Conservation (phyloP, 1,284 basidiomycete species). For the Boletus sp. region DNA sequence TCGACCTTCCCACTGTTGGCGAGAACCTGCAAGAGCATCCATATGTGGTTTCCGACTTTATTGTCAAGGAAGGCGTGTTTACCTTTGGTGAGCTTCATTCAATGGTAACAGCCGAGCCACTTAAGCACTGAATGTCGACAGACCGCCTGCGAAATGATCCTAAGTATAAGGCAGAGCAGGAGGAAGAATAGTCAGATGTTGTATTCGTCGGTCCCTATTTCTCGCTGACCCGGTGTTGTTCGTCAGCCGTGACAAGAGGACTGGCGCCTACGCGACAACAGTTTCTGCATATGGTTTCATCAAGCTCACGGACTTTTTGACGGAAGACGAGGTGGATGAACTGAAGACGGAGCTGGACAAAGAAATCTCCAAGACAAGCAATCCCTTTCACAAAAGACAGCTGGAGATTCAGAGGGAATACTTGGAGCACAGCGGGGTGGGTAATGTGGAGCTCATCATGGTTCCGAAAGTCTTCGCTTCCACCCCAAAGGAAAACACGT, state of each 20-base stretch:
- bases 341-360: conserved; percentile 14
- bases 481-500: conserved; percentile 10
- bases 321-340: conserved; percentile 12
- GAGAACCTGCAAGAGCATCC: conserved; percentile 24
- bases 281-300: conserved; percentile 20
- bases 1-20: conserved; percentile 18
- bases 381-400: conserved; percentile 14
- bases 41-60: conserved; percentile 11
- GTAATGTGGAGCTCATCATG: conserved; percentile 22
- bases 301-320: conserved; percentile 18
- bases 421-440: conserved; percentile 5
- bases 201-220: not conserved
- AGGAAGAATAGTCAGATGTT: conserved; percentile 17
- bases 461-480: conserved; percentile 17
- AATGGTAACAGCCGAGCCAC: accelerated
- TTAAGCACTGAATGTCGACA: not conserved
- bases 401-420: conserved; percentile 14
- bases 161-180: conserved; percentile 8
- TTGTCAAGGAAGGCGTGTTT: conserved; percentile 19
- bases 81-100: conserved; percentile 14
- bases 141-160: conserved; percentile 19
- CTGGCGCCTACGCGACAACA: conserved; percentile 20
- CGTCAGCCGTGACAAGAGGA: conserved; percentile 13
- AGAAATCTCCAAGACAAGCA: conserved; percentile 9
- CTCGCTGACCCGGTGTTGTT: not conserved